Evolutionary conservation across 441 rosid species (phyloP), one percentile per base, ranked within the genome.

Genomic region (Eruca vesicaria): DNA sequence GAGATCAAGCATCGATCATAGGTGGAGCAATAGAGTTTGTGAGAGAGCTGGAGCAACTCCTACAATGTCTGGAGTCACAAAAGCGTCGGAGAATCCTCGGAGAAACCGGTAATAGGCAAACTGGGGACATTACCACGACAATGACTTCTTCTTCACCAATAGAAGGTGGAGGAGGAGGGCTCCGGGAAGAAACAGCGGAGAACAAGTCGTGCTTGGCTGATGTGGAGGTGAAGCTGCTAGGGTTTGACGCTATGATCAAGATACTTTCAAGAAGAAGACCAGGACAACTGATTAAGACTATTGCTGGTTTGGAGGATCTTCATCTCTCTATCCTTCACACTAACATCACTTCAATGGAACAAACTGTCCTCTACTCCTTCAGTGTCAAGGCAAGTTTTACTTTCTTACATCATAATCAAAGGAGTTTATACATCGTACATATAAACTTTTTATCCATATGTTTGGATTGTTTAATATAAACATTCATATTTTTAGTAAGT

Each of bases 41-140:
- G 74, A 86, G 92, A 70, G 97, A 91, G 62, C 68, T 92, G 14
- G 97, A 92, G 79, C 97, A 89, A 33, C 92, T 90, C n/a, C 86
- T 89, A 35, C 95, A 90, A 12, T 92, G 93, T 72, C 59, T 92
- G 8, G 97, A 92, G 74, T 91, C 97, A 23, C 95, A 92, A 55
- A 92, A 92, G 59, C 80, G 95, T 23, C 57, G 97, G 60, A 82
- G 89, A 72, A 75, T 88, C 11, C 71, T 78, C 0, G 97, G 90
- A 72, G 92, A 89, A 48, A 72, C 80, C 20, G 71, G 82, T 69
- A 31, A 73, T 2, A 66, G 83, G 66, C 89, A 77, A 36, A 71
- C 77, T 48, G 86, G 81, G 73, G 90, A 85, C 53, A 58, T 87
- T n/a, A 35, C 82, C 0, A 50, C 83, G 52, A 69, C 86, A 70